Conservation (phyloP, 1,284 basidiomycete genomes). For the Fomitopsis betulina region DNA sequence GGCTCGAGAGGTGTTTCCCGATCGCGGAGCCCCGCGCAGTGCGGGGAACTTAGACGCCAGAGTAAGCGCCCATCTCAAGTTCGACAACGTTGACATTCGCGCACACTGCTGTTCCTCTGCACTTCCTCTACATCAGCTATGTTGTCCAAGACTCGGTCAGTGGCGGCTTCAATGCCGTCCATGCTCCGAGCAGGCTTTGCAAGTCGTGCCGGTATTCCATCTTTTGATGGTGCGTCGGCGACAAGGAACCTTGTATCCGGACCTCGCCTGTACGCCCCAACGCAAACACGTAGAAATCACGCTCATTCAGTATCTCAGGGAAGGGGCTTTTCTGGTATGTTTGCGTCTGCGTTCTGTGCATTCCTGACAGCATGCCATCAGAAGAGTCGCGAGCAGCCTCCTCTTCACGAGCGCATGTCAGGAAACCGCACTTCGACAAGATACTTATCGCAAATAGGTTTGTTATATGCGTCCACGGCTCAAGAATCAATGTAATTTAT, state of each 20-base stretch:
- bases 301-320: no score
- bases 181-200: not conserved
- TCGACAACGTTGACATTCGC: not conserved
- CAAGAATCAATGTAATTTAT: not conserved
- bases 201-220: not conserved
- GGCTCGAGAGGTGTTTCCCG: no score
- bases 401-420: not conserved
- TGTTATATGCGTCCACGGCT: slow-evolving; percentile 4
- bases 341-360: not conserved
- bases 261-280: not conserved
- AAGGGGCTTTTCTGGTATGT: not conserved
- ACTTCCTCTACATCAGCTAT: not conserved
- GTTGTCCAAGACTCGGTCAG: not conserved
- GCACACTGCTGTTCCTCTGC: not conserved
- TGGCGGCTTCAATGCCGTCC: not conserved
- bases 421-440: slow-evolving; percentile 70
- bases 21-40: no score
- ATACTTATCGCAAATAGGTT: slow-evolving; percentile 84
- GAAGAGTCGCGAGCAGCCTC: not conserved
- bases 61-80: no score
- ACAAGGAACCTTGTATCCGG: not conserved
- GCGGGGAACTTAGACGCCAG: no score
- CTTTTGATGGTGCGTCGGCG: not conserved
- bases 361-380: not conserved
- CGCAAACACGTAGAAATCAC: not conserved